Conservation (phyloP, 192 early-diverging fungal species). For the Allomyces macrogynus region DNA sequence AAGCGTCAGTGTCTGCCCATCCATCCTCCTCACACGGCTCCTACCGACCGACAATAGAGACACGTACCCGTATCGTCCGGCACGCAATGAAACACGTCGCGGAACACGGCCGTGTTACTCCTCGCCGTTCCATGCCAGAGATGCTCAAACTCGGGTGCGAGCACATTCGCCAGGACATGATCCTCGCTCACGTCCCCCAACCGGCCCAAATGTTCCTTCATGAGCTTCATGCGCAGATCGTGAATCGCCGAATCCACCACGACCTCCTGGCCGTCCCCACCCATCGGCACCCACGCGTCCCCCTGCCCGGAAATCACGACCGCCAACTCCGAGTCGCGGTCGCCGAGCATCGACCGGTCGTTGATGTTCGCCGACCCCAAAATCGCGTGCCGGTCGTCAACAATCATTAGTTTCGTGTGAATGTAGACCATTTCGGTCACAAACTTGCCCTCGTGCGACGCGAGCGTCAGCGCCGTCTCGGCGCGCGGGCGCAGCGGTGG, state of each 20-base stretch:
- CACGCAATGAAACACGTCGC: slow-evolving; percentile 65
- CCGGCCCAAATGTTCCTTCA: neutral
- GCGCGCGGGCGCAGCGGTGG: neutral
- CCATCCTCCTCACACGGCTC: no score
- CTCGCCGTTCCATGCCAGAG: slow-evolving; percentile 44
- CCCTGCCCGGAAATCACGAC: slow-evolving; percentile 28
- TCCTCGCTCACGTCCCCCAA: neutral
- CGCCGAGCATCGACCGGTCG: slow-evolving; percentile 72
- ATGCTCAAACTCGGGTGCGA: slow-evolving; percentile 7
- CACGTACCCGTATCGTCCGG: slow-evolving; percentile 59
- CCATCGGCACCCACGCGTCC: slow-evolving; percentile 8
- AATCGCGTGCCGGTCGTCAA: slow-evolving; percentile 62
- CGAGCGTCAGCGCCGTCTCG: neutral
- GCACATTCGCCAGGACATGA: neutral
- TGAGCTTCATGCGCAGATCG: neutral
- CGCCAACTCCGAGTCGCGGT: slow-evolving; percentile 74
- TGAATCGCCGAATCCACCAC: slow-evolving; percentile 2
- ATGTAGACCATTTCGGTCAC: slow-evolving; percentile 73
- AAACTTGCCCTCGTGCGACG: slow-evolving; percentile 2
- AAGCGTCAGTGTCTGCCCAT: no score
- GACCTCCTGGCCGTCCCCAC: slow-evolving; percentile 10
- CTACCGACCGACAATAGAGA: slow-evolving; percentile 5
- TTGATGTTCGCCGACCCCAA: slow-evolving; percentile 82
- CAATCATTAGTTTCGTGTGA: slow-evolving; percentile 71
- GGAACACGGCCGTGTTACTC: slow-evolving; percentile 44